A percentile compares a stretch with the other conserved stretches of the same genome.
phyloP scores from a whole-genome alignment of 371 early-diverging fungal genomes.

The Mortierella sp. region DNA sequence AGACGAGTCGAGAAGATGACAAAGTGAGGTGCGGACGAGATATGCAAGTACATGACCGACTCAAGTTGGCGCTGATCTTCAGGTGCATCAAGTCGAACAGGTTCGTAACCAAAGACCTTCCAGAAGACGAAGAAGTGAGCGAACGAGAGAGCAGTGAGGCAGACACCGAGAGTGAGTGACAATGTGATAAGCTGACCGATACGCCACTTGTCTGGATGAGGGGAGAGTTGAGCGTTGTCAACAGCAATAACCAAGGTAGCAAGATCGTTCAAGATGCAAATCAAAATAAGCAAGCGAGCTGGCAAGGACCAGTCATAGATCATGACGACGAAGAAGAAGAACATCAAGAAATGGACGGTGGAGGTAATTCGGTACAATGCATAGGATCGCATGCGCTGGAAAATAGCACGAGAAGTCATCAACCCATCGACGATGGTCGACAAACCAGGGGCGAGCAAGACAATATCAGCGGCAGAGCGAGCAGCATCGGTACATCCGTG shows the following conservation, averaged over 20 bases:
- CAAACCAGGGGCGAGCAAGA: constrained; percentile 85
- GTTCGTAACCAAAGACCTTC: constrained; percentile 24
- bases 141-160: constrained; percentile 76
- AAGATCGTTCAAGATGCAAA: constrained; percentile 84
- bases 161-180: constrained; percentile 72
- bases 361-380: constrained; percentile 90
- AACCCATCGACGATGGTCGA: constrained; percentile 89
- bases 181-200: constrained; percentile 84
- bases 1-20: constrained; percentile 95
- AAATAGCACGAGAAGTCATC: constrained; percentile 83
- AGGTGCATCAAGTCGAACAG: neutral
- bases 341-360: constrained; percentile 89
- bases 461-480: constrained; percentile 91
- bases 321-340: constrained; percentile 86
- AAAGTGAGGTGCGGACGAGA: constrained; percentile 94
- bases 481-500: constrained; percentile 93
- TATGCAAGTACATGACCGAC: constrained; percentile 87
- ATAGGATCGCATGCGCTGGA: constrained; percentile 91
- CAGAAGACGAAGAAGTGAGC: constrained; percentile 73
- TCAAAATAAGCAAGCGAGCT: constrained; percentile 79
- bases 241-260: constrained; percentile 89
- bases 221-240: constrained; percentile 85
- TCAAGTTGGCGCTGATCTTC: constrained; percentile 58
- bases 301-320: constrained; percentile 77
- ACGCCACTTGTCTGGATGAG: constrained; percentile 88